Base-by-base conservation (phyloP, 306 rosid species). In the Styphnolobium japonicum region DNA sequence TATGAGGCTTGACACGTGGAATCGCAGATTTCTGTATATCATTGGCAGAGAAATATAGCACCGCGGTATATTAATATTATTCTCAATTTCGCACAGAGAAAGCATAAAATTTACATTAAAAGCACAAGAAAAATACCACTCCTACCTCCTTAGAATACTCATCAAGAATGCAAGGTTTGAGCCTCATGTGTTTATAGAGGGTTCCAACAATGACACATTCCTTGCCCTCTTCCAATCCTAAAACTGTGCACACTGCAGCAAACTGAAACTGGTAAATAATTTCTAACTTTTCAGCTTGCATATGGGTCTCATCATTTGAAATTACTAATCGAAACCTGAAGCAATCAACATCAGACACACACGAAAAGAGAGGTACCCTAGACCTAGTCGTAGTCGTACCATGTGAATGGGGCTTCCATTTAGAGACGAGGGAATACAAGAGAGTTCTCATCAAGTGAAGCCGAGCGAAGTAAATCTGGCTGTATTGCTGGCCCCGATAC, bases 161-260 rank as follows among this genome's bases (percentile, higher is more conserved):
- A 23, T 93, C 97, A 52, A 95, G 93, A 77, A 95, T 72, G 36
- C 87, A 86, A 81, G 98, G 98, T 81, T 95, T 93, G 80, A 95
- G 97, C 81, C 93, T 90, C 99, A 95, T 95, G 90, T 87, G 89
- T 90, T 95, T 92, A 85, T 86, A 95, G 70, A 91, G 71, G 74
- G 99, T 95, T 70, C 98, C 99, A 42, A 93, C 94, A 56, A 95
- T 53, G 53, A 93, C 74, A 88, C 99, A 93, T 55, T 93, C 98
- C 80, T 93, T 95, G 63, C 85, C 96, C 75, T 84, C 77, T 78
- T 93, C 96, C 90, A 93, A 76, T 65, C 23, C 86, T 91, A 91
- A 79, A 40, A 95, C 89, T 3, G 91, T 89, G 86, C 97, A 83
- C 4, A 95, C 99, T 95, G 86, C 77, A 57, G 55, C 37, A 77